Conservation (phyloP, 495 filamentous ascomycete species). For the Podospora sp. region DNA sequence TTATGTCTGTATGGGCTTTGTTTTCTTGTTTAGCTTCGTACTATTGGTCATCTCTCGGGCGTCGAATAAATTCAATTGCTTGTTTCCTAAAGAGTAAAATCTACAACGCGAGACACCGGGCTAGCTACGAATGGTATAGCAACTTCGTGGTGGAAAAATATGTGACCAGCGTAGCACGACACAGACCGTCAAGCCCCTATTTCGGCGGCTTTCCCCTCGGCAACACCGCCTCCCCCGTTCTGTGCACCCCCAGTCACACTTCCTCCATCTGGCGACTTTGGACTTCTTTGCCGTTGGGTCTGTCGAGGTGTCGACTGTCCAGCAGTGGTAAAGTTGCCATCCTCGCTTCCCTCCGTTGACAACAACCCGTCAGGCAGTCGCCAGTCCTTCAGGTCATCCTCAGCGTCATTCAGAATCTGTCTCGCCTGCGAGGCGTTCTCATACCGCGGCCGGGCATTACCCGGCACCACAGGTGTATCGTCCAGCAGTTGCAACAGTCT, state of each 20-base stretch:
- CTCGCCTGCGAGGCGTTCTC: constrained; percentile 65
- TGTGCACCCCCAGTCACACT: neutral
- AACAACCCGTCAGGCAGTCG: constrained; percentile 39
- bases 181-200: neutral
- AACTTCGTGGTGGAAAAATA: neutral
- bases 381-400: constrained; percentile 83
- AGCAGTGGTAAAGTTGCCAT: neutral
- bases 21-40: too few species aligned
- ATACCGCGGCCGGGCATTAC: constrained; percentile 71
- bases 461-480: constrained; percentile 86
- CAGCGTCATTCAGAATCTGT: constrained; percentile 88
- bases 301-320: neutral
- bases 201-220: neutral
- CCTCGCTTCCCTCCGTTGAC: constrained; percentile 3
- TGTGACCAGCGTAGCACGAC: neutral
- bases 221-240: neutral
- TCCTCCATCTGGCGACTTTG: constrained; percentile 5
- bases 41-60: neutral
- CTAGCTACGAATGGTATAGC: neutral
- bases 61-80: neutral
- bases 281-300: neutral
- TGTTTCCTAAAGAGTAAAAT: neutral
- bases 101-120: neutral
- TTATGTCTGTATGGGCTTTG: neutral
- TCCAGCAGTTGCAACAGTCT: constrained; percentile 87